Base-by-base conservation (phyloP, 2,329 filamentous ascomycete genomes). In the Colletotrichum lentis region DNA sequence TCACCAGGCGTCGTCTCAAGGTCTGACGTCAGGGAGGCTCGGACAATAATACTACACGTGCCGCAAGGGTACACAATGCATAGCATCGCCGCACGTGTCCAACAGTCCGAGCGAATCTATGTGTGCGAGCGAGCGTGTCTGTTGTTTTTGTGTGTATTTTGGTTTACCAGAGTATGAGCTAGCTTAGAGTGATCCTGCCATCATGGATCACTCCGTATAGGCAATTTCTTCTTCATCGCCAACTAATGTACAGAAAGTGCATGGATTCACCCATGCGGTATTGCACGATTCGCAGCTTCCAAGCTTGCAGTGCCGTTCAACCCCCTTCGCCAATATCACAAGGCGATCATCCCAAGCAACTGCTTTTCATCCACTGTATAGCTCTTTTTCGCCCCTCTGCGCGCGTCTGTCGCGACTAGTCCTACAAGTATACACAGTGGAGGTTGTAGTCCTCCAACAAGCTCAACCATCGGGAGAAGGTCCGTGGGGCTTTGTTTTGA, bases 181-280 rank as follows among this genome's bases (percentile, higher is more conserved):
- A 67, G 64, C 63, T 64, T 46, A 58, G 31, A 69, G 53, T 52
- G 63, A 62, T 35, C 31, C 31, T 35, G 10, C 31, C 10, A 46
- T 58, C 52, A 58, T 67, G 62, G 52, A 61, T 24, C 66, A 60
- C 50, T 60, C n/a, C 11, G 47, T 55, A 20, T 61, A 56, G 62
- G 66, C 62, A 69, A 56, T 69, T 56, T 65, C 56, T 61, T 64
- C 24, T 64, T 46, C 37, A 27, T 67, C 60, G 63, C 67, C 67
- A 69, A 31, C 46, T 63, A 69, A 57, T 69, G 67, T 69, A 69
- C 63, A 69, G 58, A 49, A 55, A 59, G 63, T 62, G 67, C 57
- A 55, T 55, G 64, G 67, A 63, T 61, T 69, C 66, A 69, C 66
- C 62, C 66, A 61, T 24, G 66, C 66, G 14, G 5, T 47, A 31